phyloP scores from a whole-genome alignment of 2,329 filamentous ascomycete species.

The Malbranchea zuffiana region DNA sequence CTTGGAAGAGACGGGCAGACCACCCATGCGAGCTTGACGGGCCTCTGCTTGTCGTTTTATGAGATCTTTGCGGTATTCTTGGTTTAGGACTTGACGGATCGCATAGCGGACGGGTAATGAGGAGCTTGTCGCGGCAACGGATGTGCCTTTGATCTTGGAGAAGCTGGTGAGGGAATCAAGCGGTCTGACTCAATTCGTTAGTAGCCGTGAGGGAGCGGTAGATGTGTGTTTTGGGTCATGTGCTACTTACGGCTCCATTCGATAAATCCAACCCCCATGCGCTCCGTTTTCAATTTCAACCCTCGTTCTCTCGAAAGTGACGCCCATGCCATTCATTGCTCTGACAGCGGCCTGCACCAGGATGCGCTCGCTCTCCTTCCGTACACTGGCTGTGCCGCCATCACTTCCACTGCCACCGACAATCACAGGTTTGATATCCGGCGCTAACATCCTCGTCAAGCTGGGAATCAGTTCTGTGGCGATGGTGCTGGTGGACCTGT shows the following conservation, averaged over 20 bases:
- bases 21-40: conserved; percentile 53
- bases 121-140: conserved; percentile 42
- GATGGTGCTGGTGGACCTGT: conserved; percentile 67
- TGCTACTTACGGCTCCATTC: conserved; percentile 84
- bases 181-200: conserved; percentile 30
- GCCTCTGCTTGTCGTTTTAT: conserved; percentile 54
- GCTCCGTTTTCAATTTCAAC: conserved; percentile 58
- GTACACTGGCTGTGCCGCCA: conserved; percentile 66
- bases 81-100: conserved; percentile 83
- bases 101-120: conserved; percentile 76
- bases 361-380: conserved; percentile 70
- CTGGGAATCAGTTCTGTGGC: conserved; percentile 77
- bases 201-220: conserved; percentile 22
- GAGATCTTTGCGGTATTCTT: conserved; percentile 70
- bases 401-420: conserved; percentile 58
- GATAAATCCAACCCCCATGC: conserved; percentile 66
- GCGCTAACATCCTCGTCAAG: conserved; percentile 70
- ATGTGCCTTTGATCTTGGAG: conserved; percentile 27
- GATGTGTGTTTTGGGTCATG: neutral
- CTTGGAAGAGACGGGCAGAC: conserved; percentile 30
- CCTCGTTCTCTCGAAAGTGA: conserved; percentile 68
- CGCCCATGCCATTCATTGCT: conserved; percentile 70
- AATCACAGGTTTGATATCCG: conserved; percentile 82
- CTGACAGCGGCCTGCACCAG: conserved; percentile 72
- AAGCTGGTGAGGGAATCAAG: conserved; percentile 72